Percentiles rank a stretch among this genome's conserved stretches.
These are phyloP conservation scores for Closterium sp. DNA, from an alignment of 139 green algal genomes.

Conservation along the genomic window DNA sequence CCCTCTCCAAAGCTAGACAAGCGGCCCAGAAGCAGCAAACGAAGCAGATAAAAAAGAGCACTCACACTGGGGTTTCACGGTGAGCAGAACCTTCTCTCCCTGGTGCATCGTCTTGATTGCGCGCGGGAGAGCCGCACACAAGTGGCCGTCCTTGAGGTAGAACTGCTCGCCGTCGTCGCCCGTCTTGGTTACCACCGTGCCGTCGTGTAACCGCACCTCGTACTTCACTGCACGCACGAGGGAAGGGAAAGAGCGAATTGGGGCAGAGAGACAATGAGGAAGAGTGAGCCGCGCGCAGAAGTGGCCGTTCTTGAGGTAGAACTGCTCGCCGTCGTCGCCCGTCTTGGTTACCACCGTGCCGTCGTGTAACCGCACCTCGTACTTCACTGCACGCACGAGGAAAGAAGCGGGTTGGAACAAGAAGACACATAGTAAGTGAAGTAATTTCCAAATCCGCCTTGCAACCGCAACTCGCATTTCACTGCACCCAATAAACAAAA, in stretches of 20 bases:
- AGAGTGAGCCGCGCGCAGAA: no score
- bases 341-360: slow-evolving; percentile 57
- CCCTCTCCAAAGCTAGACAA: no score
- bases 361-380: slow-evolving; percentile 54
- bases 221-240: slow-evolving; percentile 70
- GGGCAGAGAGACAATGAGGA: no score
- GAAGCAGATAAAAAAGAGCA: no score
- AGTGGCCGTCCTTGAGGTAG: slow-evolving; percentile 38
- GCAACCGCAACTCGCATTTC: no score
- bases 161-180: slow-evolving; percentile 65
- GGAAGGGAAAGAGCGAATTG: no score
- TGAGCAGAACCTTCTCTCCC: slow-evolving; percentile 75
- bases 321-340: slow-evolving; percentile 61
- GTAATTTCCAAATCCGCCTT: no score
- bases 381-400: slow-evolving; percentile 68
- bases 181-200: slow-evolving; percentile 52
- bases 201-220: slow-evolving; percentile 54
- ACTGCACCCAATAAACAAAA: no score
- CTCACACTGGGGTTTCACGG: slow-evolving; percentile 69
- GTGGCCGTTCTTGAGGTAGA: slow-evolving; percentile 52
- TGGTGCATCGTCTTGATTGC: slow-evolving; percentile 86
- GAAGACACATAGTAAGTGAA: no score
- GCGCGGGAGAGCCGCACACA: slow-evolving; percentile 69
- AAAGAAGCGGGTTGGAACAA: no score
- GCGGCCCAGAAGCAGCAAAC: no score